Percentiles rank a stretch among this genome's conserved stretches.
phyloP scores from a whole-genome alignment of 2,329 filamentous ascomycete genomes.

The Paecilomyces sp. region DNA sequence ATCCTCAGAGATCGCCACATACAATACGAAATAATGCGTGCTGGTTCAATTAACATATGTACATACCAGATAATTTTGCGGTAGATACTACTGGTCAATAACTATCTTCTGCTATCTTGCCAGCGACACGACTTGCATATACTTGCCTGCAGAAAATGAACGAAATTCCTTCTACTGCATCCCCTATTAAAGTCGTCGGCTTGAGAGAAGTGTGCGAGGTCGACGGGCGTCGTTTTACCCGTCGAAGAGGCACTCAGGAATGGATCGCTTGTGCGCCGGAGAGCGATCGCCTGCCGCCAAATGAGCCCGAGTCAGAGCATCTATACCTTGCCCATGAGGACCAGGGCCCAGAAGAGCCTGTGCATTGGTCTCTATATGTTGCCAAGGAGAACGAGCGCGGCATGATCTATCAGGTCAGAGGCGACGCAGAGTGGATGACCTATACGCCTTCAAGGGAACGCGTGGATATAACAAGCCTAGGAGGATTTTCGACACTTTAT shows the following conservation, averaged over 20 bases:
- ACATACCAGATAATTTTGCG: too few relatives aligned
- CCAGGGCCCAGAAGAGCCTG: neutral
- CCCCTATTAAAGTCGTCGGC: neutral
- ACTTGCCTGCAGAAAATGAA: neutral
- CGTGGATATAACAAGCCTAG: slow-evolving; percentile 7
- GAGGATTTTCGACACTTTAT: slow-evolving; percentile 9
- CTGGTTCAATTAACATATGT: too few relatives aligned
- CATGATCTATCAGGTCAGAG: slow-evolving; percentile 17
- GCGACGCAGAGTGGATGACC: slow-evolving; percentile 17
- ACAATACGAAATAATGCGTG: too few relatives aligned
- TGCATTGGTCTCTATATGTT: slow-evolving; percentile 17
- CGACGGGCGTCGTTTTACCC: neutral
- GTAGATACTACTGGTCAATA: too few relatives aligned
- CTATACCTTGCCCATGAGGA: neutral
- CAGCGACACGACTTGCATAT: neutral
- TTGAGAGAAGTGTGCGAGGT: neutral
- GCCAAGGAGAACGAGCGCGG: slow-evolving; percentile 16
- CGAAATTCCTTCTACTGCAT: neutral
- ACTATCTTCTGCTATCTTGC: neutral
- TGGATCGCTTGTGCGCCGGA: neutral
- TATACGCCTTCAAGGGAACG: slow-evolving; percentile 10
- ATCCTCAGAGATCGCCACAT: too few relatives aligned
- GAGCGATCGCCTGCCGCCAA: neutral
- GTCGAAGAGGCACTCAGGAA: neutral
- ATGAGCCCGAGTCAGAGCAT: neutral